These are phyloP conservation scores for Ambrosia artemisiifolia DNA, from an alignment of 129 eudicot genomes.

Conservation along the genomic window DNA sequence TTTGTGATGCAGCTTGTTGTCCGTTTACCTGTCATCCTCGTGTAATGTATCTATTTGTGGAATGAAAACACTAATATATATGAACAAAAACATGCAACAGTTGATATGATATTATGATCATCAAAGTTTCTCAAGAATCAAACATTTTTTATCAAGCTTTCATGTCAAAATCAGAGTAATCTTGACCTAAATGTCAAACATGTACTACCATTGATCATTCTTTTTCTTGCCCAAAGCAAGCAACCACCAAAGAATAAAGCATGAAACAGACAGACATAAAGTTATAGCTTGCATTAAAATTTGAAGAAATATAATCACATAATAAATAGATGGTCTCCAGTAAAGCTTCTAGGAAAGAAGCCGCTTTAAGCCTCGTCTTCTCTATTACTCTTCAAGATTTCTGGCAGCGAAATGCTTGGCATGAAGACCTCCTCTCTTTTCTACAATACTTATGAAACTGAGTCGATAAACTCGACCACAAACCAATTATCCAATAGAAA, in stretches of 20 bases:
- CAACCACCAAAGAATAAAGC: slow-evolving; percentile 7
- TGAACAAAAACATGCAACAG: too few species aligned
- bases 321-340: slow-evolving; percentile 13
- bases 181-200: slow-evolving; percentile 7
- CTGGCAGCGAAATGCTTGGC: slow-evolving; percentile 22
- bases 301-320: slow-evolving; percentile 11
- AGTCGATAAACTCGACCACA: background rate
- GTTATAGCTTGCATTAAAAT: slow-evolving; percentile 5
- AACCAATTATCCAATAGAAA: too few species aligned
- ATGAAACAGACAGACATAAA: background rate
- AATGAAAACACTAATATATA: too few species aligned
- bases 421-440: slow-evolving; percentile 7
- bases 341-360: slow-evolving; percentile 21
- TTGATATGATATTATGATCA: background rate
- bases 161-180: slow-evolving; percentile 9
- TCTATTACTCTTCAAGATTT: slow-evolving; percentile 16
- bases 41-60: too few species aligned
- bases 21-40: too few species aligned
- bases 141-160: background rate
- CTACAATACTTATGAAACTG: background rate
- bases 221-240: background rate
- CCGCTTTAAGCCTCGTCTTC: slow-evolving; percentile 7
- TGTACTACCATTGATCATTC: background rate
- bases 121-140: slow-evolving; percentile 1
- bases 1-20: too few species aligned